Percentiles rank a stretch among this genome's conserved stretches.
These are phyloP conservation scores for Syzygium oleosum DNA, from an alignment of 345 rosid genomes.

Conservation along the genomic window DNA sequence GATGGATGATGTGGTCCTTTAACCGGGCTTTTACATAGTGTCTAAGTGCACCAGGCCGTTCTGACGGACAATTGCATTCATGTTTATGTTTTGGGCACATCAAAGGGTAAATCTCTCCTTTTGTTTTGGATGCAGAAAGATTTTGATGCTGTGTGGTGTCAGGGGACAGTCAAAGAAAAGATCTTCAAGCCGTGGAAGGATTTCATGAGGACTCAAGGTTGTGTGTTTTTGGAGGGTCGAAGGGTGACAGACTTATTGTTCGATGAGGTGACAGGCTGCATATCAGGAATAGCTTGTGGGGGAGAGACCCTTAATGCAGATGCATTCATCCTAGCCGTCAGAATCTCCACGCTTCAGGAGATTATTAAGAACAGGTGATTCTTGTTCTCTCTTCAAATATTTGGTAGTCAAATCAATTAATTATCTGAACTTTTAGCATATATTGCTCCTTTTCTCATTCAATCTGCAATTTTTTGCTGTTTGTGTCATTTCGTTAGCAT, in stretches of 20 bases:
- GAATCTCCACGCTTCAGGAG: slow-evolving; percentile 41
- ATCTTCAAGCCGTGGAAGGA: slow-evolving; percentile 50
- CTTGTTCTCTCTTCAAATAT: neutral
- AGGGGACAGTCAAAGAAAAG: slow-evolving; percentile 29
- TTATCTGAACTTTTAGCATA: neutral
- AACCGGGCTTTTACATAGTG: neutral
- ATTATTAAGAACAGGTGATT: slow-evolving; percentile 40
- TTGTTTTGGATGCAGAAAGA: slow-evolving; percentile 28
- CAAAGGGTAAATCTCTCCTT: neutral
- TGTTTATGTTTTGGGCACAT: neutral
- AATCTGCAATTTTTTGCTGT: neutral
- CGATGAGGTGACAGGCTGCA: slow-evolving; percentile 33
- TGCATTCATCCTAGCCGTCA: slow-evolving; percentile 49
- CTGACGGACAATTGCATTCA: neutral
- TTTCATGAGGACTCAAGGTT: slow-evolving; percentile 26
- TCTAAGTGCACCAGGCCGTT: neutral
- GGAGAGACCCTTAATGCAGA: slow-evolving; percentile 25
- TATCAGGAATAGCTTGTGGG: slow-evolving; percentile 39
- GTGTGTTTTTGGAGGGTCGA: slow-evolving; percentile 24
- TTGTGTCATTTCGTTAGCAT: neutral
- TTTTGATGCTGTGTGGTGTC: slow-evolving; percentile 39
- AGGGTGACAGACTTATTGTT: slow-evolving; percentile 24
- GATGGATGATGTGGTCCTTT: neutral
- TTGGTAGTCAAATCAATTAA: neutral
- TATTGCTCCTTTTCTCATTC: neutral